Evolutionary conservation across 139 green algal genomes (phyloP).

Genomic region (Gonium pectorale): DNA sequence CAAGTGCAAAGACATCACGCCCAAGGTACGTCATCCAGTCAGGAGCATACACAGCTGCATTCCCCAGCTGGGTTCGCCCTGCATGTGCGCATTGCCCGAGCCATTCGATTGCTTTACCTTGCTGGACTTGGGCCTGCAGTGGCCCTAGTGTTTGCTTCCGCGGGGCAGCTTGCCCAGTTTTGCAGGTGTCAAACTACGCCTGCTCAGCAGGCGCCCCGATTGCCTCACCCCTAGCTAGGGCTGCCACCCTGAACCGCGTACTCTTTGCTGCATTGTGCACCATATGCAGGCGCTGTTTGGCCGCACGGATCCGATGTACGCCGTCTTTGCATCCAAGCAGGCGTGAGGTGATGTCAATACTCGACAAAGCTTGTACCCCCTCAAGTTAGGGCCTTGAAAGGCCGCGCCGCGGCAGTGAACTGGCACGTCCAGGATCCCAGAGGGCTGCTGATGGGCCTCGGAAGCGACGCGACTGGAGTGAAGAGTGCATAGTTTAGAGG

Average conservation of each 20-base stretch:
- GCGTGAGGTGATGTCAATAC: conserved; percentile 12
- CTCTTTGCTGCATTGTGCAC: not conserved
- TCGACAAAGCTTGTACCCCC: no score
- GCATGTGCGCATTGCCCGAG: not conserved
- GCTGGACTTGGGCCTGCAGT: not conserved
- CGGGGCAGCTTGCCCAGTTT: no score
- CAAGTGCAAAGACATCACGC: conserved; percentile 83
- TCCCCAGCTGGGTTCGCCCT: conserved; percentile 3
- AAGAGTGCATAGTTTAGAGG: no score
- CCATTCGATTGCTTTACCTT: not conserved
- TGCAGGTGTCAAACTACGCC: not conserved
- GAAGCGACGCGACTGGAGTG: no score
- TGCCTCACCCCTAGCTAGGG: not conserved
- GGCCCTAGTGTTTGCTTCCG: not conserved
- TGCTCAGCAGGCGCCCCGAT: not conserved
- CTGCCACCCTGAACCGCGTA: not conserved
- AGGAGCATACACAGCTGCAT: no score
- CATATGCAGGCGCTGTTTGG: conserved; percentile 26
- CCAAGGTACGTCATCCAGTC: conserved; percentile 53
- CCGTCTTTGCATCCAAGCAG: conserved; percentile 56
- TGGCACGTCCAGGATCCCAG: no score
- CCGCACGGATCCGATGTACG: conserved; percentile 67
- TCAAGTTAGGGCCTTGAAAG: no score
- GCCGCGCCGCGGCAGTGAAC: no score
- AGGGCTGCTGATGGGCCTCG: no score